Evolutionary conservation across 2,329 filamentous ascomycete species (phyloP), one percentile per base, ranked within the genome.

Genomic region (Septoria petroselini): DNA sequence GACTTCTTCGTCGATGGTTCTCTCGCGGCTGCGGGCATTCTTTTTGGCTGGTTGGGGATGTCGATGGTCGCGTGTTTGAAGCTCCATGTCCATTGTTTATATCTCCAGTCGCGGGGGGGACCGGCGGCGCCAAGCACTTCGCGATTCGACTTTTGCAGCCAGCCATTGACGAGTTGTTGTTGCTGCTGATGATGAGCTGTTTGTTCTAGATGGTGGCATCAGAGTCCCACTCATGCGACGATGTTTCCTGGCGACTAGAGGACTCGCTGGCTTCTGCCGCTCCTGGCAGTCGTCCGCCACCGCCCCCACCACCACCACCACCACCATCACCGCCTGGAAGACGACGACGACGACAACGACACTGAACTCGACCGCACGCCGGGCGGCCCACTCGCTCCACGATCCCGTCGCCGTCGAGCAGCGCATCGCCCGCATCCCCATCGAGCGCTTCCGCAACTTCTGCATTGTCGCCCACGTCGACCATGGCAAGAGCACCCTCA

Each of bases 391-490:
- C 25, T 63, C 67, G 19, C 23, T 42, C 55, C 70, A 70, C 53
- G 57, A 68, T 14, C 68, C 68, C 52, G 66, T 75, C n/a, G 76
- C 78, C 18, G 73, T 85, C 17, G 82, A 85, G 66, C 71, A 74
- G 50, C 75, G 82, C 58, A 90, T 91, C 53, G 76, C 82, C 12
- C 82, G 80, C 4, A 91, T 91, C 47, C 87, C 87, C 2, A 85
- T 91, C 62, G 82, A 86, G 50, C 81, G 87, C 15, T 91, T 80
- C 64, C 85, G 93, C 56, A 98, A 98, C 70, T 98, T 98, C 70
- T 98, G 93, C 71, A 97, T 98, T 64, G 91, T 98, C 43, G 93
- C 93, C 7, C 93, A 98, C 69, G 94, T 98, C 67, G 93, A 98
- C 69, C 93, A 98, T 82, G 93, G 93, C 64, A 98, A 98, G 72